A percentile compares a stretch with the other conserved stretches of the same genome.
Conservation (phyloP, 176 grass and related monocot species). For the Luzula sylvatica region DNA sequence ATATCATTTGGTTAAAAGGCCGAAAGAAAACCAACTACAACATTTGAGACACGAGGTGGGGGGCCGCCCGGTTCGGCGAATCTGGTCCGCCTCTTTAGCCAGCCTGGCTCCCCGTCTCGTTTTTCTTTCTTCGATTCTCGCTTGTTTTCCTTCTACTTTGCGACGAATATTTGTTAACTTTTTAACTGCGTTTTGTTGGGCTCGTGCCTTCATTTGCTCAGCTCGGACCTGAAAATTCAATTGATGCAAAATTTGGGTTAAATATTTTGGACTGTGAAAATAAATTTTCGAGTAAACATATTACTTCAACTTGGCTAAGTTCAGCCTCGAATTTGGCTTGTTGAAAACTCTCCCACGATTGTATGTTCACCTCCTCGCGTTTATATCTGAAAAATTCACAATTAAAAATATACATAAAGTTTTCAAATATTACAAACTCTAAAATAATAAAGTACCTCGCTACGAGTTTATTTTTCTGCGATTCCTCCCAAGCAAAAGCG, state of each 20-base stretch:
- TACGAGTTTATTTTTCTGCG: conserved; percentile 50
- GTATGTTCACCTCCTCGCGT: conserved; percentile 62
- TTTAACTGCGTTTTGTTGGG: conserved; percentile 42
- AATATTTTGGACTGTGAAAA: neutral
- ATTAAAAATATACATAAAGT: neutral
- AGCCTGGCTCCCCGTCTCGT: conserved; percentile 36
- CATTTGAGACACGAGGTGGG: conserved; percentile 29
- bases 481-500: conserved; percentile 74
- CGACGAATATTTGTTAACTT: conserved; percentile 29
- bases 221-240: conserved; percentile 43
- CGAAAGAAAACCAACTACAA: conserved; percentile 61
- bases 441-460: conserved; percentile 26
- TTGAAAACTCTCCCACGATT: conserved; percentile 64
- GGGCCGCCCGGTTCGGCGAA: conserved; percentile 42
- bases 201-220: conserved; percentile 47
- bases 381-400: conserved; percentile 37
- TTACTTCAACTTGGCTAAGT: conserved; percentile 59
- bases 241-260: neutral
- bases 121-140: conserved; percentile 39
- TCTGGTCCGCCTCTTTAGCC: conserved; percentile 59
- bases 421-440: no score
- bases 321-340: conserved; percentile 68
- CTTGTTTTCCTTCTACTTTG: conserved; percentile 54
- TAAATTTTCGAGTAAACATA: neutral
- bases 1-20: conserved; percentile 13